phyloP scores from a whole-genome alignment of 2,329 filamentous ascomycete species.

The Pyrenochaeta sp. region DNA sequence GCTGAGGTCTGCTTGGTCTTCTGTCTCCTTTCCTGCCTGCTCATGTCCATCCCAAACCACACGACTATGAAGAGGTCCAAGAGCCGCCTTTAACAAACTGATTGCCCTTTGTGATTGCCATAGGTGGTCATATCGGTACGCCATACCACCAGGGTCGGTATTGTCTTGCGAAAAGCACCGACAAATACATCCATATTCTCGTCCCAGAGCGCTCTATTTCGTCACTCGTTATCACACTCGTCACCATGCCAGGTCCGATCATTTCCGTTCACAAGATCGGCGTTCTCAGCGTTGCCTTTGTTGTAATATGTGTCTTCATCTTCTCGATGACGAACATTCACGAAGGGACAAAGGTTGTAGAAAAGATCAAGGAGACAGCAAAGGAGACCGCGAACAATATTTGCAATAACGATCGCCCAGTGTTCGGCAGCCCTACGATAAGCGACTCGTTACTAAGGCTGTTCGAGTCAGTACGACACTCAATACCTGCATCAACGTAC shows the following conservation, averaged over 20 bases:
- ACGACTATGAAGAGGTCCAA: no score
- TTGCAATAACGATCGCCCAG: constrained; percentile 15
- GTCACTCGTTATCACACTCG: not conserved
- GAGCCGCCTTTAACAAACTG: no score
- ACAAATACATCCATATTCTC: no score
- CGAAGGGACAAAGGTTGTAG: constrained; percentile 12
- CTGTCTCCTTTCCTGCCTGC: no score
- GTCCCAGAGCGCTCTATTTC: no score
- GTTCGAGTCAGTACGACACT: constrained; percentile 19
- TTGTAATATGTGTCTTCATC: constrained; percentile 18
- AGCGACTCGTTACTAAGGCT: constrained; percentile 16
- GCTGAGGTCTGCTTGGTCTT: no score
- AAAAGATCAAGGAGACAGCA: constrained; percentile 20
- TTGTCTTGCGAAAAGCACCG: no score
- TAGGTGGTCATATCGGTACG: no score
- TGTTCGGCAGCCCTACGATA: constrained; percentile 8
- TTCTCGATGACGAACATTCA: constrained; percentile 17
- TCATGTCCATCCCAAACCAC: no score
- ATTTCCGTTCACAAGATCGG: constrained; percentile 2
- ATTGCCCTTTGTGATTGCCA: no score
- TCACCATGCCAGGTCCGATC: constrained; percentile 5
- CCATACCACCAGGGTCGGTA: no score
- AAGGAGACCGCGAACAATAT: constrained; percentile 17
- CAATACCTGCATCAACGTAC: constrained; percentile 15
- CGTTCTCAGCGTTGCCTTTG: constrained; percentile 2